Evolutionary conservation across 306 rosid genomes (phyloP).

Genomic region (Gastrolobium villosum): DNA sequence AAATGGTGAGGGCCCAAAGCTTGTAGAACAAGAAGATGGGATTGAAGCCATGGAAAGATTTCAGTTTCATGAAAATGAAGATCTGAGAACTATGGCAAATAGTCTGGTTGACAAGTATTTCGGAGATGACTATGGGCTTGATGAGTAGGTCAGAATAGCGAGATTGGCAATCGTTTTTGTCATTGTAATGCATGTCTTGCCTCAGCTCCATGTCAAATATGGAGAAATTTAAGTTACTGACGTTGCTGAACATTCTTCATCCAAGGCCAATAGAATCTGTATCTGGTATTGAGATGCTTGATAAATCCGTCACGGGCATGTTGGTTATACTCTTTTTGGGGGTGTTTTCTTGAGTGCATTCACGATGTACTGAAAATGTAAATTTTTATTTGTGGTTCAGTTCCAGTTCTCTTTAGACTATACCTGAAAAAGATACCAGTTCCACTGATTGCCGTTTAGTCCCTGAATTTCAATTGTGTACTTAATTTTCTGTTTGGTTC

Average conservation of each 20-base stretch:
- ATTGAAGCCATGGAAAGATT: slow-evolving; percentile 98
- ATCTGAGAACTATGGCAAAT: slow-evolving; percentile 90
- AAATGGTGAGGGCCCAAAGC: slow-evolving; percentile 80
- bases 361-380: slow-evolving; percentile 42
- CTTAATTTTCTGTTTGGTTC: not conserved
- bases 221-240: slow-evolving; percentile 8
- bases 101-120: slow-evolving; percentile 87
- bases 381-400: slow-evolving; percentile 14
- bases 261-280: slow-evolving; percentile 33
- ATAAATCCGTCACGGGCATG: slow-evolving; percentile 21
- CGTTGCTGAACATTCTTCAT: slow-evolving; percentile 40
- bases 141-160: slow-evolving; percentile 49
- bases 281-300: slow-evolving; percentile 34
- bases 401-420: slow-evolving; percentile 4
- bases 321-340: not conserved
- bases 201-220: slow-evolving; percentile 27
- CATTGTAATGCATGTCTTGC: slow-evolving; percentile 17
- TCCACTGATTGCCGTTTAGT: not conserved
- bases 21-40: slow-evolving; percentile 91
- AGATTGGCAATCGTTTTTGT: not conserved
- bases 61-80: slow-evolving; percentile 97
- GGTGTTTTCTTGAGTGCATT: not conserved
- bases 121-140: slow-evolving; percentile 92
- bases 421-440: not conserved
- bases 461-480: not conserved